Evolutionary conservation across 495 filamentous ascomycete genomes (phyloP).

Genomic region (Talaromyces adpressus): DNA sequence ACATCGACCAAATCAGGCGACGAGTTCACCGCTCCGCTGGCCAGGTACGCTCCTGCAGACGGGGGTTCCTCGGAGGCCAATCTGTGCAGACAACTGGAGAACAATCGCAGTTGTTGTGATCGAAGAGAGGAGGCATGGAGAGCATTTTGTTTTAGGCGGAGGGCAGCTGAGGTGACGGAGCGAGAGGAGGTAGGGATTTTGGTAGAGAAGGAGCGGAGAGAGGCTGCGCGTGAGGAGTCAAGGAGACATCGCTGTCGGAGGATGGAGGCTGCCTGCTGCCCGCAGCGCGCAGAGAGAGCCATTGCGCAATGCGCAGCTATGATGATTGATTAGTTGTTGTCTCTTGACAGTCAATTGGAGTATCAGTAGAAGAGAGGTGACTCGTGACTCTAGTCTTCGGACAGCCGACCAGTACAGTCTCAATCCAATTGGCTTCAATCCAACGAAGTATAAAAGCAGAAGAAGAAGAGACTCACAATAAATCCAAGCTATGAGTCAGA

Average conservation of each 20-base stretch:
- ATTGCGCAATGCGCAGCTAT: constrained; percentile 32
- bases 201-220: constrained; percentile 36
- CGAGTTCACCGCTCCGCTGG: constrained; percentile 72
- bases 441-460: neutral
- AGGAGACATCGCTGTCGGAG: constrained; percentile 39
- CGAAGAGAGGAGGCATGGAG: constrained; percentile 23
- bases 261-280: constrained; percentile 37
- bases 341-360: neutral
- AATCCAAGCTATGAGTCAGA: neutral
- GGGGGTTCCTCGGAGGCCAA: constrained; percentile 52
- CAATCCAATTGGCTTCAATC: neutral
- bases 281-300: constrained; percentile 46
- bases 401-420: neutral
- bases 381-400: neutral
- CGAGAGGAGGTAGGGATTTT: constrained; percentile 24
- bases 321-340: neutral
- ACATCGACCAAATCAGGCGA: constrained; percentile 75
- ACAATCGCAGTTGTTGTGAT: constrained; percentile 39
- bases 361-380: neutral
- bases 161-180: constrained; percentile 23
- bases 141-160: constrained; percentile 34
- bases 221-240: constrained; percentile 33
- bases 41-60: constrained; percentile 79
- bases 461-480: neutral
- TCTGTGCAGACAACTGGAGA: constrained; percentile 35